These are phyloP conservation scores for Handroanthus guayacan DNA, from an alignment of 257 asterid genomes.

Conservation along the genomic window DNA sequence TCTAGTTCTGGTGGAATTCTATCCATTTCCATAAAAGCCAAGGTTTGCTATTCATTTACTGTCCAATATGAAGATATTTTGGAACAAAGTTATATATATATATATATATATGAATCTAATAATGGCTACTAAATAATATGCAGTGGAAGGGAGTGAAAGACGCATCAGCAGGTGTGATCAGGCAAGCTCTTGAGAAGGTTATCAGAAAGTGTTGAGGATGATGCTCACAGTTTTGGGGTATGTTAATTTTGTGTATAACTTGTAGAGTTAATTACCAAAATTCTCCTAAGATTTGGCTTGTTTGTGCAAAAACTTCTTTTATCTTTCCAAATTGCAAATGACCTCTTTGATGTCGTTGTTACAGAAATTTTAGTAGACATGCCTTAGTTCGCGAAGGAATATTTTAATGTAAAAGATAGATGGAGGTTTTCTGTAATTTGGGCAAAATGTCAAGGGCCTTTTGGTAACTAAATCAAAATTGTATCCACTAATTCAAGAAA, in stretches of 20 bases:
- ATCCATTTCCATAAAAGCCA: conserved; percentile 63
- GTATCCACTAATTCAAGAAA: conserved; percentile 8
- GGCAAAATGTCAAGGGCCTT: too few species aligned
- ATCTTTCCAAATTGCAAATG: too few species aligned
- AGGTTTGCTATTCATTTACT: conserved; percentile 52
- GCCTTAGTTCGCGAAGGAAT: too few species aligned
- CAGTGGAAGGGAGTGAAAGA: conserved; percentile 73
- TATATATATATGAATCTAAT: not conserved
- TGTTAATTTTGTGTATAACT: conserved; percentile 28
- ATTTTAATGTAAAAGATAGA: too few species aligned
- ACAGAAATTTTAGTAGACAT: too few species aligned
- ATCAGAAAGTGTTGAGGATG: conserved; percentile 51
- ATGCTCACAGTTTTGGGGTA: conserved; percentile 16
- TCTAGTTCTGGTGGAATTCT: conserved; percentile 69
- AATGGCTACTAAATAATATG: conserved; percentile 31
- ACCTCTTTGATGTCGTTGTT: too few species aligned
- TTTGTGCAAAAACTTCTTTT: too few species aligned
- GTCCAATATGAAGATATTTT: not conserved
- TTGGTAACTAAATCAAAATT: not conserved
- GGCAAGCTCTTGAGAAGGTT: conserved; percentile 67
- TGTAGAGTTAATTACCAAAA: conserved; percentile 2
- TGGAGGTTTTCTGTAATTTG: too few species aligned
- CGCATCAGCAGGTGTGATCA: conserved; percentile 57
- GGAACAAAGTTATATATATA: not conserved
- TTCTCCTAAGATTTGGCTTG: too few species aligned